Evolutionary conservation across 78 protist genomes (phyloP).

Genomic region (Monosiga brevicollis): DNA sequence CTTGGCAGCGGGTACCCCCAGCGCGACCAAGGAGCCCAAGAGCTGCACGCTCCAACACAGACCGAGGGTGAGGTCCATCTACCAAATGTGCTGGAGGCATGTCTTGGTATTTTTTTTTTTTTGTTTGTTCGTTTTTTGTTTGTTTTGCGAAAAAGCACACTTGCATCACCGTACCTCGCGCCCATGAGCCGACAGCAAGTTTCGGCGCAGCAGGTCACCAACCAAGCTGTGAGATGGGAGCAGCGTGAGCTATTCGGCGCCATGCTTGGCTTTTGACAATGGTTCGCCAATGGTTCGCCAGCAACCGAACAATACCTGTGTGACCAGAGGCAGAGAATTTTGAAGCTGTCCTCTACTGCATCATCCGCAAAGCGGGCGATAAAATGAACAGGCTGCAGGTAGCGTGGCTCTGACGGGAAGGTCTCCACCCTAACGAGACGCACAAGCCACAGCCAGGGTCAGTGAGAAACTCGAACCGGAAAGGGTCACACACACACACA

Average conservation of each 20-base stretch:
- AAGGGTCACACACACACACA: not conserved
- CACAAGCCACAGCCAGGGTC: not conserved
- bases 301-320: too few species aligned
- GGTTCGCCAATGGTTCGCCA: too few species aligned
- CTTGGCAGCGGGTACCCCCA: not conserved
- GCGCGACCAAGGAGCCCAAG: not conserved
- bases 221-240: too few species aligned
- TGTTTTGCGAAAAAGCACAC: too few species aligned
- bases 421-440: not conserved
- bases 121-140: too few species aligned
- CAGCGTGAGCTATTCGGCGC: too few species aligned
- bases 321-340: not conserved
- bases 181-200: too few species aligned
- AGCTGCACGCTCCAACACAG: not conserved
- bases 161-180: too few species aligned
- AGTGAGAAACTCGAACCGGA: not conserved
- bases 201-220: not conserved
- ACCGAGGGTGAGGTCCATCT: not conserved
- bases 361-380: not conserved
- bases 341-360: not conserved
- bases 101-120: too few species aligned
- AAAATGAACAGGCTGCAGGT: not conserved
- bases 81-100: too few species aligned
- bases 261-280: too few species aligned
- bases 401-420: not conserved